Base-by-base conservation (phyloP, 345 rosid genomes). In the Clarkia xantiana region DNA sequence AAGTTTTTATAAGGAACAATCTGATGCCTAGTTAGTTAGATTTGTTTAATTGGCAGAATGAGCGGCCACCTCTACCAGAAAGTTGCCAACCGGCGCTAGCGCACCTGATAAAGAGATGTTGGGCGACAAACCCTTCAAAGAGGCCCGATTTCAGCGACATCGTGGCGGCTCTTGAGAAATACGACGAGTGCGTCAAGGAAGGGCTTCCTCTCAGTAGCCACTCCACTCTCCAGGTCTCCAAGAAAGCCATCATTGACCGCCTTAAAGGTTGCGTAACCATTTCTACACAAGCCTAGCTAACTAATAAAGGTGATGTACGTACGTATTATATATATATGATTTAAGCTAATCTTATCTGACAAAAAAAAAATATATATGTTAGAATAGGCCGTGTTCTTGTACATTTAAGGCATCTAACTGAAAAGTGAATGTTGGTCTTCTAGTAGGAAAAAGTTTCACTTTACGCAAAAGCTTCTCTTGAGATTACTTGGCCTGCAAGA, bases 21-120 rank as follows among this genome's bases (percentile, higher is more conserved):
- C 36, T 29, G 36, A 29, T 29, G 36, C 36, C 36, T 10, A n/a
- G 23, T 54, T n/a, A n/a, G n/a, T n/a, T 44, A 25, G 29, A 18
- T 20, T 46, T 15, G 14, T 55, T 39, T 54, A 40, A 2, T 62
- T 57, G 57, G 40, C 80, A 83, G 96, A 86, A 86, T 44, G 94
- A 81, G 70, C 65, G 98, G 47, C 98, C 98, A 12, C 94, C 96
- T 6, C 45, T 91, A 56, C 96, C 93, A 0, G 93, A 83, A 8
- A 91, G 96, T 53, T 91, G 96, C 44, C 96, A 80, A 67, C 93
- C 94, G 0, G 96, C 81, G 0, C 64, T 91, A 0, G 94, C 94
- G 36, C 93, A 91, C 66, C 62, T 91, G 16, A 86, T 91, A 64
- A 84, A 73, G 74, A 76, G 80, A 1, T 91, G 98, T 58, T 84